Conservation (phyloP, 2,329 filamentous ascomycete species). For the Cryphonectria japonica region DNA sequence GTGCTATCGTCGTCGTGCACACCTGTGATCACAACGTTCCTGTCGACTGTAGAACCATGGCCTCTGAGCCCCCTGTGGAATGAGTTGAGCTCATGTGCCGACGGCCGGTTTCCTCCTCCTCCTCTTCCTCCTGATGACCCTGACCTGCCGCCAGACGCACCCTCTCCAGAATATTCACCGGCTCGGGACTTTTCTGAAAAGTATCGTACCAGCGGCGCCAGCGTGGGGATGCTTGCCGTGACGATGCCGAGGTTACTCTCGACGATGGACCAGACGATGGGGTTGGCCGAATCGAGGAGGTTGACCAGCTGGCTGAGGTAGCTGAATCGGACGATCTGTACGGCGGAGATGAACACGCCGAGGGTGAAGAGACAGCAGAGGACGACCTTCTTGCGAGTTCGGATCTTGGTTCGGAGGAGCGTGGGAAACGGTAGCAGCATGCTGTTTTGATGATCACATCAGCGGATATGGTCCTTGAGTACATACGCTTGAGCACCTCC, state of each 20-base stretch:
- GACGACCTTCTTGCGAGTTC: slow-evolving; percentile 44
- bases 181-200: slow-evolving; percentile 5
- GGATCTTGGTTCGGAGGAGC: slow-evolving; percentile 39
- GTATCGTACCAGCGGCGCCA: slow-evolving; percentile 7
- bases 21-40: not conserved
- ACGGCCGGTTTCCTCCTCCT: not conserved
- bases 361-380: slow-evolving; percentile 50
- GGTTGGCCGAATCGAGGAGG: slow-evolving; percentile 50
- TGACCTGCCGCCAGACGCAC: not conserved
- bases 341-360: slow-evolving; percentile 54
- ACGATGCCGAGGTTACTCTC: slow-evolving; percentile 26
- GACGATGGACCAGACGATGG: slow-evolving; percentile 23
- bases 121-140: not conserved
- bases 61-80: not conserved
- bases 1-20: slow-evolving; percentile 5
- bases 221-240: slow-evolving; percentile 18
- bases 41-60: not conserved
- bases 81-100: not conserved
- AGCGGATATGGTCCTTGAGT: not conserved
- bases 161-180: slow-evolving; percentile 1
- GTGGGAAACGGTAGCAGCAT: slow-evolving; percentile 48
- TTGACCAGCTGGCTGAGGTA: slow-evolving; percentile 49
- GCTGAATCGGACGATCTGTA: slow-evolving; percentile 55
- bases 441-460: slow-evolving; percentile 32
- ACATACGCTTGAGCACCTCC: no score